Conservation (phyloP, 2,329 filamentous ascomycete species). For the Fusarium citri region DNA sequence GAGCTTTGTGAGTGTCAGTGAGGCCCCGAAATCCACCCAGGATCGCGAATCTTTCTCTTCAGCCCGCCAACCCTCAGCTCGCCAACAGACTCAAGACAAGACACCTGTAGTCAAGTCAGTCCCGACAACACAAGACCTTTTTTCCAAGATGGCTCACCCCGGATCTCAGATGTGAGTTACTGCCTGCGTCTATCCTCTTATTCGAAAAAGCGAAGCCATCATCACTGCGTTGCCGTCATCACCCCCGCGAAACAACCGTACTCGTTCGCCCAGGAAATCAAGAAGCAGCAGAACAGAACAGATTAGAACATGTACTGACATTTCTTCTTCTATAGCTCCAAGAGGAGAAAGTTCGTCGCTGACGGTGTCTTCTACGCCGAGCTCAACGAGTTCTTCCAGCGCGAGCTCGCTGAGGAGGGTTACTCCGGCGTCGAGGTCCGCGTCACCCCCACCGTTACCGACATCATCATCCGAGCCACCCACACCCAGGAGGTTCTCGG, state of each 20-base stretch:
- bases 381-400: constrained; percentile 99
- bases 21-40: constrained; percentile 47
- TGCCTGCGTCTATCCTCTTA: constrained; percentile 10
- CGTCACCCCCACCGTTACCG: constrained; percentile 99
- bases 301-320: constrained; percentile 35
- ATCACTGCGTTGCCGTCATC: constrained; percentile 1
- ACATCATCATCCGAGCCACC: constrained; percentile 99
- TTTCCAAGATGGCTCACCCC: constrained; percentile 69
- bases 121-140: constrained; percentile 46
- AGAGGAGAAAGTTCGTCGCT: constrained; percentile 93
- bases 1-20: constrained; percentile 37
- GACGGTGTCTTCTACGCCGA: constrained; percentile 99
- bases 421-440: constrained; percentile 99
- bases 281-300: constrained; percentile 11
- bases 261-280: constrained; percentile 1
- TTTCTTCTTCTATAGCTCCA: constrained; percentile 70
- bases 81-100: constrained; percentile 46
- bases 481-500: constrained; percentile 99
- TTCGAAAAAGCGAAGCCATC: constrained; percentile 12
- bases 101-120: constrained; percentile 42
- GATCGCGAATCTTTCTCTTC: constrained; percentile 49
- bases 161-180: constrained; percentile 71
- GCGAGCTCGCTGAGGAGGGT: constrained; percentile 99
- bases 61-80: constrained; percentile 53
- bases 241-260: constrained; percentile 25